A percentile compares a stretch with the other conserved stretches of the same genome.
Conservation (phyloP, 495 filamentous ascomycete genomes). For the Penicillium macrosclerotiorum region DNA sequence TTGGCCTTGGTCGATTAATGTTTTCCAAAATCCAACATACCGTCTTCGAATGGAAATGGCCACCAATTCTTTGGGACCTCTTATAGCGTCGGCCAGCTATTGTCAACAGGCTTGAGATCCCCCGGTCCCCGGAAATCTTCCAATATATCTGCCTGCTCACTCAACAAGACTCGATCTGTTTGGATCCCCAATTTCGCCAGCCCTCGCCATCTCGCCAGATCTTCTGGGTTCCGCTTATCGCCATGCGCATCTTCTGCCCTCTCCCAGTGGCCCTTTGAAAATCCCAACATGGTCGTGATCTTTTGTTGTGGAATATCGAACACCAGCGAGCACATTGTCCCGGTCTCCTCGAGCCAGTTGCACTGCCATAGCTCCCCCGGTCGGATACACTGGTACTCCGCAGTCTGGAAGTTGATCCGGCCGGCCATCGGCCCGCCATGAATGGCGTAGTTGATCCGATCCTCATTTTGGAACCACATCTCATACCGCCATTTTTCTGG, state of each 20-base stretch:
- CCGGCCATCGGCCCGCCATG: conserved; percentile 43
- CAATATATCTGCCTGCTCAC: conserved; percentile 39
- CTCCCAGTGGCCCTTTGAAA: conserved; percentile 42
- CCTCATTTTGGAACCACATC: conserved; percentile 42
- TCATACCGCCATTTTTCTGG: conserved; percentile 45
- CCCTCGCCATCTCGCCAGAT: conserved; percentile 33
- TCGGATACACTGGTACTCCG: conserved; percentile 39
- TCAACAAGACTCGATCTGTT: conserved; percentile 34
- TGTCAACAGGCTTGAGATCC: conserved; percentile 30
- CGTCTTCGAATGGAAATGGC: no score
- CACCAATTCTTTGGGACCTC: not conserved
- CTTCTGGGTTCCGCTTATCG: conserved; percentile 34
- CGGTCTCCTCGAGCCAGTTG: conserved; percentile 43
- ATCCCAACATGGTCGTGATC: conserved; percentile 35
- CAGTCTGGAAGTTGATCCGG: conserved; percentile 36
- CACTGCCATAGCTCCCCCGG: conserved; percentile 39
- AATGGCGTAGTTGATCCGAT: conserved; percentile 42
- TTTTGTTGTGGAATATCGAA: conserved; percentile 32
- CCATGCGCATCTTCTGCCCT: conserved; percentile 32
- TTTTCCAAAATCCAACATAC: no score
- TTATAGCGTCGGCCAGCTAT: conserved; percentile 33
- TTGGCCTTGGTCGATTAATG: no score
- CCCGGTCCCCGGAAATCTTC: conserved; percentile 36
- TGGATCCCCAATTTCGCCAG: conserved; percentile 33
- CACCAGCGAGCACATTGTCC: conserved; percentile 38